phyloP scores from a whole-genome alignment of 441 rosid species.

The Gossypium lobatum region DNA sequence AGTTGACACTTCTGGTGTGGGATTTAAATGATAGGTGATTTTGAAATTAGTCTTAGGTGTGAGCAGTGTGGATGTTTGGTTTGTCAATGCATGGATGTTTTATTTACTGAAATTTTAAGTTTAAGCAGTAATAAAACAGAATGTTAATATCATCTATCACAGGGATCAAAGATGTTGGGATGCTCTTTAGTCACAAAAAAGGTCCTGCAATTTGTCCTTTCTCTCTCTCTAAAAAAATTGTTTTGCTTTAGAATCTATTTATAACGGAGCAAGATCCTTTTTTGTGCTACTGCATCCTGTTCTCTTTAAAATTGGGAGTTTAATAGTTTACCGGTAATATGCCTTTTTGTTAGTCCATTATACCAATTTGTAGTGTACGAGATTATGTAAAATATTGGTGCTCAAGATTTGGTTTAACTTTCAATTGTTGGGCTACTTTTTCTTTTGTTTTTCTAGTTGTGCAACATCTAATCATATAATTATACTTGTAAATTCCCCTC shows the following conservation, averaged over 20 bases:
- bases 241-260: neutral
- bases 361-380: neutral
- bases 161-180: slow-evolving; percentile 6
- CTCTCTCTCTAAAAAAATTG: neutral
- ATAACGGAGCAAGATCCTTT: neutral
- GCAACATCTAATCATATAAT: neutral
- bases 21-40: neutral
- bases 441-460: neutral
- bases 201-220: neutral
- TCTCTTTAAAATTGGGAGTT: neutral
- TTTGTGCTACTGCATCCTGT: slow-evolving; percentile 3
- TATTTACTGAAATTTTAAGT: slow-evolving; percentile 1
- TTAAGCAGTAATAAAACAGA: neutral
- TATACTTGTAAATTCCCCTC: neutral
- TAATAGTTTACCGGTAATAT: neutral
- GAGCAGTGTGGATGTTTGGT: neutral
- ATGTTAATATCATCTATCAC: neutral
- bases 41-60: neutral
- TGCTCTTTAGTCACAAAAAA: slow-evolving; percentile 4
- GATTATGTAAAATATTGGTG: slow-evolving; percentile 2
- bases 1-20: neutral
- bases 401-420: slow-evolving; percentile 12
- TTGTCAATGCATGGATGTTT: neutral
- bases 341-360: neutral
- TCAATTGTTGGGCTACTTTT: neutral